Evolutionary conservation across 495 filamentous ascomycete species (phyloP).

Genomic region (Aspergillus leporis): DNA sequence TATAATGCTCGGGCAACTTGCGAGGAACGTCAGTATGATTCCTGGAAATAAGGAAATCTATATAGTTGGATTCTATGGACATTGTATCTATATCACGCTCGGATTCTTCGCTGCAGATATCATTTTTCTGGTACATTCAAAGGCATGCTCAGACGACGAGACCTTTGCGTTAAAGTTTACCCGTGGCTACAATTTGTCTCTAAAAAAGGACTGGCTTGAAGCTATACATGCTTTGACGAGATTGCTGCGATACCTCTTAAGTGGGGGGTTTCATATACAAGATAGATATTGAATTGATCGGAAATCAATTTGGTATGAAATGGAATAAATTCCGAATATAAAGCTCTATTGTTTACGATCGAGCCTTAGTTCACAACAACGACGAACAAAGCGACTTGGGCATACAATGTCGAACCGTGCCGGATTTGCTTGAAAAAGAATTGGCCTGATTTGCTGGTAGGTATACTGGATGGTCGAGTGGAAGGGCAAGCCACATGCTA

Average conservation of each 20-base stretch:
- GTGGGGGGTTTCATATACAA: too few relatives aligned
- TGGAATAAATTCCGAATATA: too few relatives aligned
- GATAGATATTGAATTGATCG: too few relatives aligned
- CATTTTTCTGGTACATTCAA: constrained; percentile 7
- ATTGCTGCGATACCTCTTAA: neutral
- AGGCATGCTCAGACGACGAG: constrained; percentile 9
- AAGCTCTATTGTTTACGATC: too few relatives aligned
- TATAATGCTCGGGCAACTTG: constrained; percentile 13
- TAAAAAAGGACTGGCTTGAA: constrained; percentile 7
- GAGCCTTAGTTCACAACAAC: too few relatives aligned
- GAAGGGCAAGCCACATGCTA: too few relatives aligned
- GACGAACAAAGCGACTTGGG: too few relatives aligned
- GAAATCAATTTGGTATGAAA: too few relatives aligned
- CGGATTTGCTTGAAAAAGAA: too few relatives aligned
- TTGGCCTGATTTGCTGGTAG: too few relatives aligned
- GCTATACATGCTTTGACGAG: neutral
- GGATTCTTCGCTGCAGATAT: constrained; percentile 1
- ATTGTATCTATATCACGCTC: constrained; percentile 9
- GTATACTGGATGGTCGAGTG: too few relatives aligned
- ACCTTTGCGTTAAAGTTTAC: constrained; percentile 6
- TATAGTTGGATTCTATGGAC: constrained; percentile 10
- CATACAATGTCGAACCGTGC: too few relatives aligned
- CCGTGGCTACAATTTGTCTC: constrained; percentile 1
- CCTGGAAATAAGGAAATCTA: constrained; percentile 6
- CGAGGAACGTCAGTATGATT: neutral